Evolutionary conservation across 163 green algal genomes (phyloP).

Genomic region (Volvox carteri): DNA sequence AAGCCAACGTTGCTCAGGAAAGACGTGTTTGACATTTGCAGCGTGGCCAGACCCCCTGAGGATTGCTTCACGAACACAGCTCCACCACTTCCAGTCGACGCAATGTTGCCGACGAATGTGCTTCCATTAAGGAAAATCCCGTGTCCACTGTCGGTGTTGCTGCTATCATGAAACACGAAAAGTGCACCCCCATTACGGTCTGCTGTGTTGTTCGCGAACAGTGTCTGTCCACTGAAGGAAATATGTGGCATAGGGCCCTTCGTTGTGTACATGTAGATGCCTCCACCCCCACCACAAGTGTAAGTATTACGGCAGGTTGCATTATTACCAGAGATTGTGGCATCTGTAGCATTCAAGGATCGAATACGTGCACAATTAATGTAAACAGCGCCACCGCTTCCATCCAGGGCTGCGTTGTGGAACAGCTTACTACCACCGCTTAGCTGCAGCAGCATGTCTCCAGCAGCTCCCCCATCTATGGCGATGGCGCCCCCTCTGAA

Average conservation of each 20-base stretch:
- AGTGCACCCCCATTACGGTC: background rate
- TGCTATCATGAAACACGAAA: background rate
- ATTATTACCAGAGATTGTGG: background rate
- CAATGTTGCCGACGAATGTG: background rate
- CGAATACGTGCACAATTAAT: background rate
- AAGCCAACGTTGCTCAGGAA: background rate
- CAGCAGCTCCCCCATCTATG: too few species aligned
- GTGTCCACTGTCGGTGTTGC: background rate
- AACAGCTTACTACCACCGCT: background rate
- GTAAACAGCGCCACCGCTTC: background rate
- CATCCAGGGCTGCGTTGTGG: background rate
- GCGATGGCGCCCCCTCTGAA: background rate
- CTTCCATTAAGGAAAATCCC: background rate
- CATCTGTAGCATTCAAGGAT: background rate
- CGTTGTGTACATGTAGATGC: background rate
- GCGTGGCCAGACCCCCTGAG: background rate
- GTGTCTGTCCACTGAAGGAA: background rate
- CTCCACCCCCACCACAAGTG: background rate
- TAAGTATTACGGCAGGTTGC: background rate
- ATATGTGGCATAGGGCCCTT: background rate
- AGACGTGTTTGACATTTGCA: background rate
- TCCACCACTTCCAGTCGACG: background rate
- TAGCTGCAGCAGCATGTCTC: background rate
- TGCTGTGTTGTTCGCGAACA: background rate
- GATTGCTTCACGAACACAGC: background rate